Base-by-base conservation (phyloP, 2,329 filamentous ascomycete species). In the Lasiodiplodia sp. region DNA sequence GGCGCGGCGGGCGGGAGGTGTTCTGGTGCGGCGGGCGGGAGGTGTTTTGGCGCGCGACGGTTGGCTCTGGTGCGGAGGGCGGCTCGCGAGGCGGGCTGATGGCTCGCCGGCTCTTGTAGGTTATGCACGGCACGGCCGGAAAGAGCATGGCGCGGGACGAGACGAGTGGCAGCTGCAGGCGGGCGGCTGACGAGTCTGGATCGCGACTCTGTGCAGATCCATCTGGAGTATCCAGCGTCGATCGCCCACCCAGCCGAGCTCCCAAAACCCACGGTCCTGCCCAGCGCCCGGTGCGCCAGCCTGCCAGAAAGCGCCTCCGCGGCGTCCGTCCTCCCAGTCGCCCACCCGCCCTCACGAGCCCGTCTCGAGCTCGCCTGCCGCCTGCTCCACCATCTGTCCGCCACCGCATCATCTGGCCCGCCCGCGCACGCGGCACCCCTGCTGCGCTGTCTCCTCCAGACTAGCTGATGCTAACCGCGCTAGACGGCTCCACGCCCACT, bases 351-450 rank as follows among this genome's bases (percentile, higher is more conserved):
- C 23, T 10, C 52, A n/a, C 14, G 14, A 28, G 25, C 52, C 16
- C 6, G 16, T 7, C 57, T 23, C 16, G 6, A 31, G 23, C 57
- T 16, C 37, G 57, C 8, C 38, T 6, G 25, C 37, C 2, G 44
- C 40, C 58, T 28, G 25, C 40, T n/a, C 28, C 21, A 25, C 25
- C 25, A 4, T 12, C 18, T 7, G 25, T 25, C 25, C 58, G 58
- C 58, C 58, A 63, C 58, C 18, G 58, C 58, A 49, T 51, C 58
- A 47, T 57, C 56, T n/a, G 55, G 16, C 55, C 55, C 18, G 31
- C 55, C 28, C 37, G 53, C 28, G 7, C 60, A 64, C 60, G 60
- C 60, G 44, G 60, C 60, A 52, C 60, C 60, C 60, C 60, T 64
- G 60, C 40, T 12, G 12, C 37, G 12, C 40, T 44, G 38, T 47